Percentiles rank a stretch among this genome's conserved stretches.
Conservation (phyloP, 2,329 filamentous ascomycete species). For the Cladosporium sp. region DNA sequence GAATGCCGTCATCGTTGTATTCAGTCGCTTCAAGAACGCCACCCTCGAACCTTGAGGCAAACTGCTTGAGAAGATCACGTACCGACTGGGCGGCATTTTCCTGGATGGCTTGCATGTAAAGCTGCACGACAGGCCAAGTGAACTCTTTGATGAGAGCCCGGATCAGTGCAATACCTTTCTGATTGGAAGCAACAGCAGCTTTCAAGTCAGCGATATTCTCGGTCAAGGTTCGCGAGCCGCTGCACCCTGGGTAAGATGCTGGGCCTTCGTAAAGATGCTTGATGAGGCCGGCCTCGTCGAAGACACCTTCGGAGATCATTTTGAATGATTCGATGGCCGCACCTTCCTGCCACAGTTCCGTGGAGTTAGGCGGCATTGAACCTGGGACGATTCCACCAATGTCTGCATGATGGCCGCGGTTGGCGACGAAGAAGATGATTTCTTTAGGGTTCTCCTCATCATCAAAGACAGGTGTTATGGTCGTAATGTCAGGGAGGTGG, state of each 20-base stretch:
- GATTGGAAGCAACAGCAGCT: slow-evolving; percentile 32
- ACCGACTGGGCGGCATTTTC: slow-evolving; percentile 33
- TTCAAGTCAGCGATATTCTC: slow-evolving; percentile 36
- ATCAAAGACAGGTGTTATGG: slow-evolving; percentile 38
- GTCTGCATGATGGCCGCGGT: slow-evolving; percentile 39
- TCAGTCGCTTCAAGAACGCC: slow-evolving; percentile 29
- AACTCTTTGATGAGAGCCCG: slow-evolving; percentile 34
- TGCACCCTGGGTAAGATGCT: slow-evolving; percentile 44
- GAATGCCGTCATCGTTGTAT: slow-evolving; percentile 39
- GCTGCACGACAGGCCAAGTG: slow-evolving; percentile 31
- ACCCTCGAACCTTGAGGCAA: slow-evolving; percentile 17
- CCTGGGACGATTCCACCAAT: slow-evolving; percentile 38
- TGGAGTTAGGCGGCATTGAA: slow-evolving; percentile 41
- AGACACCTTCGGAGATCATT: slow-evolving; percentile 33
- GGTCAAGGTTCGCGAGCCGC: slow-evolving; percentile 27
- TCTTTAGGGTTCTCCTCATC: slow-evolving; percentile 32
- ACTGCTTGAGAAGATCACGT: slow-evolving; percentile 27
- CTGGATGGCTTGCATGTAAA: slow-evolving; percentile 39
- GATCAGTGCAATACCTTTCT: slow-evolving; percentile 34
- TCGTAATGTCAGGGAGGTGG: slow-evolving; percentile 40
- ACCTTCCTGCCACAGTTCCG: slow-evolving; percentile 43
- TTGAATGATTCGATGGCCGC: slow-evolving; percentile 31
- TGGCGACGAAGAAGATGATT: slow-evolving; percentile 38
- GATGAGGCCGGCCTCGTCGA: slow-evolving; percentile 32
- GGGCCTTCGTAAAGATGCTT: slow-evolving; percentile 60